Percentiles rank a stretch among this genome's conserved stretches.
Evolutionary conservation across 2,329 filamentous ascomycete species (phyloP).

Genomic region (Phialophora chinensis): DNA sequence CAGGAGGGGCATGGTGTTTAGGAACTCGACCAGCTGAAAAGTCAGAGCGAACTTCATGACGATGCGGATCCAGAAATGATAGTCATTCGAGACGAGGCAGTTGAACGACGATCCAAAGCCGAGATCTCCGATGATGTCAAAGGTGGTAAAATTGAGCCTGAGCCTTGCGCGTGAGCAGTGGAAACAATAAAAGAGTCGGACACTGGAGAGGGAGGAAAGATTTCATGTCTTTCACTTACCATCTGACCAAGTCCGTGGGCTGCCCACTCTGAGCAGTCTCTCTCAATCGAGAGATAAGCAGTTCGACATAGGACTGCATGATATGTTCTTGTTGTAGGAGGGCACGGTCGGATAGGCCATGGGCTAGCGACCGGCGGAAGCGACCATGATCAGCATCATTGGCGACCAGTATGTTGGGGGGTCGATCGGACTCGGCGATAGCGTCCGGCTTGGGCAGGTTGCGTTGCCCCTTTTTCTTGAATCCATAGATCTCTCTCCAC

Average conservation of each 20-base stretch:
- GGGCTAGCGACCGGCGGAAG: conserved; percentile 44
- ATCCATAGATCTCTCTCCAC: conserved; percentile 43
- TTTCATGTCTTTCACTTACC: conserved; percentile 17
- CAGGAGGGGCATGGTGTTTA: not conserved
- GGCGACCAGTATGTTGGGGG: conserved; percentile 8
- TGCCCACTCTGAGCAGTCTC: not conserved
- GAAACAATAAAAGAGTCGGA: no score
- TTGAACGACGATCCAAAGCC: conserved; percentile 45
- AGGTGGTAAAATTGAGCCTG: conserved; percentile 32
- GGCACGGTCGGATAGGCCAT: conserved; percentile 53
- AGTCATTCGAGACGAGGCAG: conserved; percentile 40
- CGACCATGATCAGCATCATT: conserved; percentile 40
- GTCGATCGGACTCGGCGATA: not conserved
- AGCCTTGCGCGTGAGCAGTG: no score
- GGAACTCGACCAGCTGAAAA: conserved; percentile 5
- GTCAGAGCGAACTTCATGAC: conserved; percentile 40
- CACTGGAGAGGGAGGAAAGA: no score
- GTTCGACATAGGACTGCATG: conserved; percentile 28
- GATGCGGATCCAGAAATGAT: conserved; percentile 41
- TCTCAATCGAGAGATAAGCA: conserved; percentile 22
- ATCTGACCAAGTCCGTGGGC: conserved; percentile 26
- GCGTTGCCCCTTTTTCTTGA: conserved; percentile 12
- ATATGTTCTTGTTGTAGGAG: conserved; percentile 48
- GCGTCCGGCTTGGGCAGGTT: conserved; percentile 8
- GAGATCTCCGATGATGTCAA: conserved; percentile 42